phyloP scores from a whole-genome alignment of 257 asterid genomes.

The Euphrasia confusa region DNA sequence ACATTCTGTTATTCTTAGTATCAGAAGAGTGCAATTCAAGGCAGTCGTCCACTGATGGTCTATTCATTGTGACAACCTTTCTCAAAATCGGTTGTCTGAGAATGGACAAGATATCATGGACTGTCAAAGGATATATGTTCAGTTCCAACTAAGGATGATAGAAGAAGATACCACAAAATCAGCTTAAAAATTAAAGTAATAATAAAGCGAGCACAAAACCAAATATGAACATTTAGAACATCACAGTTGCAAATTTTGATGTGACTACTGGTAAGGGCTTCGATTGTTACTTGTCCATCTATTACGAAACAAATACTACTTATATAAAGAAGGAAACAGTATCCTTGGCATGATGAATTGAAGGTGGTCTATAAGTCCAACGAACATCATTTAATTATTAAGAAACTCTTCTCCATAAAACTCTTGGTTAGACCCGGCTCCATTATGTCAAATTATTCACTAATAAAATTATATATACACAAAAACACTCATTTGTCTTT shows the following conservation, averaged over 20 bases:
- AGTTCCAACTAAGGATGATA: slow-evolving; percentile 4
- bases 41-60: slow-evolving; percentile 27
- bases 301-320: no score
- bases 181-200: neutral
- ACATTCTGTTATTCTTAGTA: slow-evolving; percentile 26
- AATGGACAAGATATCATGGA: slow-evolving; percentile 63
- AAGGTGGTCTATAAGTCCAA: neutral
- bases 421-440: slow-evolving; percentile 6
- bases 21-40: slow-evolving; percentile 33
- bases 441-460: slow-evolving; percentile 3
- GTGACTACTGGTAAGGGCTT: neutral
- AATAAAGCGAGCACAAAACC: neutral
- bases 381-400: neutral
- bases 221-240: neutral
- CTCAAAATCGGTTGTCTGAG: slow-evolving; percentile 52
- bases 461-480: neutral
- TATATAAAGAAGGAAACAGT: no score
- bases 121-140: slow-evolving; percentile 37
- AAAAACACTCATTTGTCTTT: slow-evolving; percentile 5
- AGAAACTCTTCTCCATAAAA: slow-evolving; percentile 3
- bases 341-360: no score
- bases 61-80: slow-evolving; percentile 30
- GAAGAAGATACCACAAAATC: neutral
- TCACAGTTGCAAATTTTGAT: neutral
- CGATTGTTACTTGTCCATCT: neutral